A percentile compares a stretch with the other conserved stretches of the same genome.
Evolutionary conservation across 176 grass and related monocot genomes (phyloP).

Genomic region (Cocos nucifera): DNA sequence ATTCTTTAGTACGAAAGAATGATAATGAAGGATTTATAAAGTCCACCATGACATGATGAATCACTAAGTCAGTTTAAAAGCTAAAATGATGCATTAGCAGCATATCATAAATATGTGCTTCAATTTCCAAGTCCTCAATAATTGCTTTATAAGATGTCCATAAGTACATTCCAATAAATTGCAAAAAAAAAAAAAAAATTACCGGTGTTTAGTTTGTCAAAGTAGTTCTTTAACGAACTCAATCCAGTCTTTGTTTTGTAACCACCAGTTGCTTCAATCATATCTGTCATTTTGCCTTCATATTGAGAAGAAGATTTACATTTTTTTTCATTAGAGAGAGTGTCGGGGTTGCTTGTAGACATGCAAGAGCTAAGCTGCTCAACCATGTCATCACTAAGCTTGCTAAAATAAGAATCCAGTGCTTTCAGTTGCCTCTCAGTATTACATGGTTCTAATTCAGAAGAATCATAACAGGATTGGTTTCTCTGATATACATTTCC

Average conservation of each 20-base stretch:
- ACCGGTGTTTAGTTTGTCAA: slow-evolving; percentile 26
- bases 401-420: slow-evolving; percentile 41
- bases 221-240: slow-evolving; percentile 20
- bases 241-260: slow-evolving; percentile 14
- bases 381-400: slow-evolving; percentile 1
- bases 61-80: too few relatives aligned
- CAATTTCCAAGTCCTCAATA: too few relatives aligned
- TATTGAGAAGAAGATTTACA: background rate
- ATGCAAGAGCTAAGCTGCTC: slow-evolving; percentile 11
- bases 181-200: slow-evolving; percentile 16
- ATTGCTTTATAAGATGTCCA: too few relatives aligned
- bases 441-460: slow-evolving; percentile 5
- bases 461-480: slow-evolving; percentile 8
- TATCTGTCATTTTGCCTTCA: slow-evolving; percentile 6
- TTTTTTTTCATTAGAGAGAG: background rate
- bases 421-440: slow-evolving; percentile 24
- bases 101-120: too few relatives aligned
- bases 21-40: too few relatives aligned
- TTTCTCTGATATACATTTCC: slow-evolving; percentile 2
- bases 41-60: too few relatives aligned
- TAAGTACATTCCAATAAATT: too few relatives aligned
- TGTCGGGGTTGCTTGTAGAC: background rate
- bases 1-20: too few relatives aligned
- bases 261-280: slow-evolving; percentile 7
- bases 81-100: too few relatives aligned